Evolutionary conservation across 2,329 filamentous ascomycete genomes (phyloP).

Genomic region (Ascochyta pisi): DNA sequence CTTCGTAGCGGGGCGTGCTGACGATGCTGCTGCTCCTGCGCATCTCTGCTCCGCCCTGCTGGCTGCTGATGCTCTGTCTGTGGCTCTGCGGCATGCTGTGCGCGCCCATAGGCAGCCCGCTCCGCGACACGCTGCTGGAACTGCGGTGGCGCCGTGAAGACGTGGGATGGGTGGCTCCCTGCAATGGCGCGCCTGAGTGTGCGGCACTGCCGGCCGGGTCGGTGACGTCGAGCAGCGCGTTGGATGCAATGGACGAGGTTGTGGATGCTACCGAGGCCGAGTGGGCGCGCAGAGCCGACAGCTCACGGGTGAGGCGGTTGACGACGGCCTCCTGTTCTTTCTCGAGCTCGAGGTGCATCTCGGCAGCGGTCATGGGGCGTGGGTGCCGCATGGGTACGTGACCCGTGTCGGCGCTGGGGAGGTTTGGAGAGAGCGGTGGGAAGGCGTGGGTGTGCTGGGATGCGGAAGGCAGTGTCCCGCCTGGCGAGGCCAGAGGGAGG

Average conservation of each 20-base stretch:
- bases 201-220: constrained; percentile 52
- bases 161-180: constrained; percentile 60
- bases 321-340: constrained; percentile 96
- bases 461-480: constrained; percentile 34
- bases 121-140: constrained; percentile 59
- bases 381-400: constrained; percentile 82
- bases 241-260: constrained; percentile 61
- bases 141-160: constrained; percentile 64
- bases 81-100: constrained; percentile 44
- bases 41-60: constrained; percentile 22
- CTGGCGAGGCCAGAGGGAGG: constrained; percentile 49
- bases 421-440: constrained; percentile 46
- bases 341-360: constrained; percentile 87
- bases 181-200: constrained; percentile 49
- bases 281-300: constrained; percentile 78
- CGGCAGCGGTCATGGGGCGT: constrained; percentile 83
- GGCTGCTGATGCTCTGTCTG: constrained; percentile 37
- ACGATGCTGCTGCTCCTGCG: constrained; percentile 43
- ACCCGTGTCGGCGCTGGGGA: constrained; percentile 45
- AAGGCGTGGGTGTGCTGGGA: constrained; percentile 43
- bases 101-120: constrained; percentile 29
- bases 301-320: constrained; percentile 89
- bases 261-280: constrained; percentile 69
- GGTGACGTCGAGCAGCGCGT: constrained; percentile 54
- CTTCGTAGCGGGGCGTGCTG: constrained; percentile 51